Conservation (phyloP, 257 asterid genomes). For the Mentha longifolia region DNA sequence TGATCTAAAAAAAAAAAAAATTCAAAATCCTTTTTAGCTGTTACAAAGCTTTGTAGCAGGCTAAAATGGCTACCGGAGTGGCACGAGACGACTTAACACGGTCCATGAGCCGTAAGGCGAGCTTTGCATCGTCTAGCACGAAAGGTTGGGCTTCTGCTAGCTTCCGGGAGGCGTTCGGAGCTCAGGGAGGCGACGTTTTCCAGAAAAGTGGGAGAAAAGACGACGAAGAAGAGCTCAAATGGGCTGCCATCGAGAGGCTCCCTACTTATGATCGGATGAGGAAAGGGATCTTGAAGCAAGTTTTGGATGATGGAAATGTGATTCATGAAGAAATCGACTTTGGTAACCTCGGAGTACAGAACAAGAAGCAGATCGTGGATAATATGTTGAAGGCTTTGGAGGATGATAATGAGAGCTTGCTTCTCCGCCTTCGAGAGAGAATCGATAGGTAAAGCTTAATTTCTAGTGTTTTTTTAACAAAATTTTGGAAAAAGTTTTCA, state of each 20-base stretch:
- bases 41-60: constrained; percentile 34
- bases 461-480: background rate
- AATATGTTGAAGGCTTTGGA: constrained; percentile 63
- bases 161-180: constrained; percentile 60
- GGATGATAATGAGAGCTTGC: constrained; percentile 74
- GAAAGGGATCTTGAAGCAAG: constrained; percentile 66
- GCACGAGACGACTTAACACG: constrained; percentile 59
- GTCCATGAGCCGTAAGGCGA: constrained; percentile 62
- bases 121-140: constrained; percentile 59
- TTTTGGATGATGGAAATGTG: constrained; percentile 63
- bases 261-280: constrained; percentile 80
- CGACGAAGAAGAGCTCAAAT: constrained; percentile 75
- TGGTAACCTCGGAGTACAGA: constrained; percentile 55
- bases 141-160: constrained; percentile 76
- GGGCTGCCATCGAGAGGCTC: constrained; percentile 91
- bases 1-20: background rate
- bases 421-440: constrained; percentile 61
- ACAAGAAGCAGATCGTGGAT: constrained; percentile 72
- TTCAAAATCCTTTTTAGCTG: constrained; percentile 19
- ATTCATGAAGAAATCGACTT: constrained; percentile 70
- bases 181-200: constrained; percentile 67
- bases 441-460: constrained; percentile 51
- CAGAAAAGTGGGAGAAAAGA: constrained; percentile 62
- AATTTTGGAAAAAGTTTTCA: background rate
- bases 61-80: constrained; percentile 59